Percentiles rank a stretch among this genome's conserved stretches.
Conservation (phyloP, 1,139 yeast genomes). For the Candida dubliniensis region DNA sequence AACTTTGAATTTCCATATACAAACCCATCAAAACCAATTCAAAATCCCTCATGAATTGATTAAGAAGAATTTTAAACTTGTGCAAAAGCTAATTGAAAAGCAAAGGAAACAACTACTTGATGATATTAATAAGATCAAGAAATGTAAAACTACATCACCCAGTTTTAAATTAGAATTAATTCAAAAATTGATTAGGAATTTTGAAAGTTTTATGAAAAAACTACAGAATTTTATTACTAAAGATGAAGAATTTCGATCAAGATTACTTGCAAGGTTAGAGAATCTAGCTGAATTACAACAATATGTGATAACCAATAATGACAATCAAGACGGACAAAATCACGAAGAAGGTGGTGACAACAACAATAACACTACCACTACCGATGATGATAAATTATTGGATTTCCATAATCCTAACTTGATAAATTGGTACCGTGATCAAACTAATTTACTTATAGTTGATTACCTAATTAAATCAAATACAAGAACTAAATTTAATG, state of each 20-base stretch:
- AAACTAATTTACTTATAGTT: slow-evolving; percentile 56
- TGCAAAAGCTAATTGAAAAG: slow-evolving; percentile 59
- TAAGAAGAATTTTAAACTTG: slow-evolving; percentile 54
- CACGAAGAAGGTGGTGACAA: slow-evolving; percentile 4
- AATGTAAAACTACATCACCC: slow-evolving; percentile 25
- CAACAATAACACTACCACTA: slow-evolving; percentile 9
- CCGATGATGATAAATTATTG: slow-evolving; percentile 18
- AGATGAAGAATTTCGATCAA: slow-evolving; percentile 51
- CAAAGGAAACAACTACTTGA: slow-evolving; percentile 45
- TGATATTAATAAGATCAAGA: slow-evolving; percentile 35
- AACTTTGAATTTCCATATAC: slow-evolving; percentile 42
- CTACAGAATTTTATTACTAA: slow-evolving; percentile 37
- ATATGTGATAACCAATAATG: slow-evolving; percentile 15
- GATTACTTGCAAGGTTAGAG: slow-evolving; percentile 47
- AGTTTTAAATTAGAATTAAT: slow-evolving; percentile 30
- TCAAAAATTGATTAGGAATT: slow-evolving; percentile 41
- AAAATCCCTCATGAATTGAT: slow-evolving; percentile 62
- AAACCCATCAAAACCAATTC: slow-evolving; percentile 52
- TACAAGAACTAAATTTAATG: slow-evolving; percentile 18
- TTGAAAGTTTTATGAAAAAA: slow-evolving; percentile 50
- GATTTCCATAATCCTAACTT: slow-evolving; percentile 44
- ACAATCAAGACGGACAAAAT: neutral
- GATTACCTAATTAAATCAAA: slow-evolving; percentile 58
- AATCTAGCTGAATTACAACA: slow-evolving; percentile 37
- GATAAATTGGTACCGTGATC: slow-evolving; percentile 60